Percentiles rank a stretch among this genome's conserved stretches.
Evolutionary conservation across 2,329 filamentous ascomycete genomes (phyloP).

Genomic region (Alternaria viburni): DNA sequence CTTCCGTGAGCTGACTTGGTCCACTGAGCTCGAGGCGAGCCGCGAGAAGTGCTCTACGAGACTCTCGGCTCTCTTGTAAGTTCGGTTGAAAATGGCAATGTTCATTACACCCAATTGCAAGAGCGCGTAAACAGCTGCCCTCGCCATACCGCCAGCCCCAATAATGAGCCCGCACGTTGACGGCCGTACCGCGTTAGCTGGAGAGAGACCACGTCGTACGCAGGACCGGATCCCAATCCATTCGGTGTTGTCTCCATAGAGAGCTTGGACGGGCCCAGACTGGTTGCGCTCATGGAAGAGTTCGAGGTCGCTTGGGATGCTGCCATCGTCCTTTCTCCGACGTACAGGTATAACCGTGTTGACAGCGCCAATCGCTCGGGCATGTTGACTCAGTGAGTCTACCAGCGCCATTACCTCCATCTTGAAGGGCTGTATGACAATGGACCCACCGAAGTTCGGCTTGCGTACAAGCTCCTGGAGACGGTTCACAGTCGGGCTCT

Average conservation of each 20-base stretch:
- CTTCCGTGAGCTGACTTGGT: slow-evolving; percentile 16
- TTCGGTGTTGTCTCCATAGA: slow-evolving; percentile 82
- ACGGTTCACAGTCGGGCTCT: slow-evolving; percentile 66
- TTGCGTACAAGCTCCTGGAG: slow-evolving; percentile 70
- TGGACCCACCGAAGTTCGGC: slow-evolving; percentile 73
- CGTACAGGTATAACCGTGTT: slow-evolving; percentile 78
- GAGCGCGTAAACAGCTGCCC: slow-evolving; percentile 79
- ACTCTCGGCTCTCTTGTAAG: slow-evolving; percentile 68
- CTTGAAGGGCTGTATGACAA: slow-evolving; percentile 76
- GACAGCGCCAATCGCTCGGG: slow-evolving; percentile 75
- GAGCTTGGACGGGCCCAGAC: slow-evolving; percentile 69
- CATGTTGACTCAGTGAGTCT: slow-evolving; percentile 72
- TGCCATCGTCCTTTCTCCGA: slow-evolving; percentile 62
- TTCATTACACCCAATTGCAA: slow-evolving; percentile 77
- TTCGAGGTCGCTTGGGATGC: slow-evolving; percentile 61
- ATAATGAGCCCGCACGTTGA: slow-evolving; percentile 61
- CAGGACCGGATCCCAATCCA: slow-evolving; percentile 81
- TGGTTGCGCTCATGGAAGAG: slow-evolving; percentile 66
- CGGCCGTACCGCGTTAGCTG: slow-evolving; percentile 65
- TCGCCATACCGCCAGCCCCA: slow-evolving; percentile 75
- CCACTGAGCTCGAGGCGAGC: slow-evolving; percentile 43
- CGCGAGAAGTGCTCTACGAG: slow-evolving; percentile 74
- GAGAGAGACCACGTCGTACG: slow-evolving; percentile 73
- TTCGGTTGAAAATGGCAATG: slow-evolving; percentile 77
- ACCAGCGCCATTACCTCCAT: slow-evolving; percentile 71